phyloP scores from a whole-genome alignment of 441 rosid genomes.

The Populus trichocarpa region DNA sequence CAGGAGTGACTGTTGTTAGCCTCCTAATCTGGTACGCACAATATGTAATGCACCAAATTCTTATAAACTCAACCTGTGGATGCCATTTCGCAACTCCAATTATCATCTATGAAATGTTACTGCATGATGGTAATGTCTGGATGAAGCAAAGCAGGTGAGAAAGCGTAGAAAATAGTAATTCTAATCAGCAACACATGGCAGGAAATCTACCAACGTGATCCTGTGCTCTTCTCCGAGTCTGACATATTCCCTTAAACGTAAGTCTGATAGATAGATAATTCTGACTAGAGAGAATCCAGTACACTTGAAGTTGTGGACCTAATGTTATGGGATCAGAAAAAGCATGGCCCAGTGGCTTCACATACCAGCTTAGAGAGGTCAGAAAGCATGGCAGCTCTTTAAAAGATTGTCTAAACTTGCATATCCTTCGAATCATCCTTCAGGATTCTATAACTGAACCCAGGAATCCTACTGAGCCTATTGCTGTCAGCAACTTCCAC shows the following conservation, averaged over 20 bases:
- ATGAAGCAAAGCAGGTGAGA: no score
- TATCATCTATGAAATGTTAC: neutral
- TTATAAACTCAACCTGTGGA: neutral
- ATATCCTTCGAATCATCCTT: slow-evolving; percentile 40
- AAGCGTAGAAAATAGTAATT: neutral
- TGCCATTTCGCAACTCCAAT: neutral
- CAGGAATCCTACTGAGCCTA: slow-evolving; percentile 34
- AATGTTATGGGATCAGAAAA: neutral
- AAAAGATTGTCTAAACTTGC: slow-evolving; percentile 17
- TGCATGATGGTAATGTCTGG: no score
- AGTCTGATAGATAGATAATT: neutral
- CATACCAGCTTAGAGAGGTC: neutral
- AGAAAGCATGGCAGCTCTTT: neutral
- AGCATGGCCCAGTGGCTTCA: neutral
- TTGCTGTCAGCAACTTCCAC: slow-evolving; percentile 45
- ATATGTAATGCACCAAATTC: neutral
- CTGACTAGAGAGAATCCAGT: neutral
- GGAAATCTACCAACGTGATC: neutral
- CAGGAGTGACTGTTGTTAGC: neutral
- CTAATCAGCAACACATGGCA: neutral
- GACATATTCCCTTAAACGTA: neutral
- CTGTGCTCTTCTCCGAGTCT: neutral
- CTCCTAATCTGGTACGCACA: neutral
- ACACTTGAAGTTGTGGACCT: neutral
- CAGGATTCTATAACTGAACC: slow-evolving; percentile 67